These are phyloP conservation scores for Leucogyrophana mollusca DNA, from an alignment of 768 basidiomycete genomes.

Conservation along the genomic window DNA sequence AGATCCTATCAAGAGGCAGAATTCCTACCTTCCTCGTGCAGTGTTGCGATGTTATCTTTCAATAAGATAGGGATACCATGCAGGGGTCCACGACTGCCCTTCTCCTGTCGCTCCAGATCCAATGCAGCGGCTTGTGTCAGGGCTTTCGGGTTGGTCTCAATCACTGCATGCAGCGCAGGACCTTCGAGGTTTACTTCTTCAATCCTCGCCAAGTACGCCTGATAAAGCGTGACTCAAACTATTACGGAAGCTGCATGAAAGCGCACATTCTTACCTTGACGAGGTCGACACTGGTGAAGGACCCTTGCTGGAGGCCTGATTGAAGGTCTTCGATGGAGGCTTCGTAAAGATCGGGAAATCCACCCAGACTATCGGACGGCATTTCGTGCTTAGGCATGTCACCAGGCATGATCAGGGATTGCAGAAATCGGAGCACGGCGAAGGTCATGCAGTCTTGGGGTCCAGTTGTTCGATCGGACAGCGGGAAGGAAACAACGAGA, in stretches of 20 bases:
- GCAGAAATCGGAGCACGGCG: neutral
- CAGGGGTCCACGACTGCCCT: slow-evolving; percentile 44
- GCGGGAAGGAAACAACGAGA: too few relatives aligned
- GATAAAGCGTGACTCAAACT: neutral
- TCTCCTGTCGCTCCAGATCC: slow-evolving; percentile 41
- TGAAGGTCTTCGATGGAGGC: slow-evolving; percentile 57
- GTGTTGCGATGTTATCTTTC: slow-evolving; percentile 44
- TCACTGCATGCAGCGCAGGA: slow-evolving; percentile 53
- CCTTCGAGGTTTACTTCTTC: slow-evolving; percentile 68
- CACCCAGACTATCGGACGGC: neutral
- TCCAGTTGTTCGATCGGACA: too few relatives aligned
- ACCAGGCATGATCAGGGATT: slow-evolving; percentile 6
- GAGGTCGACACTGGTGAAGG: slow-evolving; percentile 61
- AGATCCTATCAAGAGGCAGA: too few relatives aligned
- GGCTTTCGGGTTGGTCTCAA: slow-evolving; percentile 57
- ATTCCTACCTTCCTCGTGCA: slow-evolving; percentile 30
- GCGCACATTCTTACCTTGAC: slow-evolving; percentile 44
- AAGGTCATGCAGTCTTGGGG: too few relatives aligned
- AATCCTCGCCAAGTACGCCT: slow-evolving; percentile 69
- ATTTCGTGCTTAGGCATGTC: slow-evolving; percentile 10
- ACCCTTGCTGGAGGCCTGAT: slow-evolving; percentile 45
- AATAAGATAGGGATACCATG: slow-evolving; percentile 56
- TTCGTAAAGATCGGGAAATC: slow-evolving; percentile 60
- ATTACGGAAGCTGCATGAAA: neutral
- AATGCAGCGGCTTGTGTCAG: slow-evolving; percentile 49